Base-by-base conservation (phyloP, 257 asterid genomes). In the Solanum boliviense region DNA sequence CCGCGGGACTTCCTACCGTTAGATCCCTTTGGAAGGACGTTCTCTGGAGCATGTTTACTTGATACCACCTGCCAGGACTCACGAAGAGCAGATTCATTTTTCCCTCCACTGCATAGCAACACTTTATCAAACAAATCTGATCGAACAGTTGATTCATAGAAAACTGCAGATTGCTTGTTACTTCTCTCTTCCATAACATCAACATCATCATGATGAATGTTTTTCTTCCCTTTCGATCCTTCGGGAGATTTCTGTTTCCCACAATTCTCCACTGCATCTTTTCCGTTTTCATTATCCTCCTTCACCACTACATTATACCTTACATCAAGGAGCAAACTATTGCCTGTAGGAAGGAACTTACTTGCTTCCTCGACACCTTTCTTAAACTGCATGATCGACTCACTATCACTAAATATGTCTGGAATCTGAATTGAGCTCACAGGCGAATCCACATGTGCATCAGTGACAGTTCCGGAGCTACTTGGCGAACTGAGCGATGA, bases 351-450 rank as follows among this genome's bases (percentile, higher is more conserved):
- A 86, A 94, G 96, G 89, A 94, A 95, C 86, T 90, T 94, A 76
- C 90, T 92, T 38, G 97, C 95, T 89, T 94, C 98, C 92, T 94
- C 96, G 6, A 87, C 91, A n/a, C 95, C 98, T 74, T 90, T 94
- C 88, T 89, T 90, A 70, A 93, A 95, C 70, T 94, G 95, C 91
- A 89, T 48, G 58, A 92, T 91, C 1, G 98, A 93, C 68, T 90
- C 90, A 79, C 89, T 91, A 78, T 91, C 94, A 34, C 89, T 35
- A 48, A 92, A 92, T 58, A 93, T 79, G 86, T 85, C 87, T 1
- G 87, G 87, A 25, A 85, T 85, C 41, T 35, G 56, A 62, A 85
- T 36, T 5, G 86, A 74, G 52, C 48, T 76, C 88, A 74, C 67
- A 6, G 85, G 89, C 11, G 89, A 87, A 81, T 87, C 87, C 8